Percentiles rank a stretch among this genome's conserved stretches.
These are phyloP conservation scores for Boletus rubropictus DNA, from an alignment of 768 basidiomycete species.

Conservation along the genomic window DNA sequence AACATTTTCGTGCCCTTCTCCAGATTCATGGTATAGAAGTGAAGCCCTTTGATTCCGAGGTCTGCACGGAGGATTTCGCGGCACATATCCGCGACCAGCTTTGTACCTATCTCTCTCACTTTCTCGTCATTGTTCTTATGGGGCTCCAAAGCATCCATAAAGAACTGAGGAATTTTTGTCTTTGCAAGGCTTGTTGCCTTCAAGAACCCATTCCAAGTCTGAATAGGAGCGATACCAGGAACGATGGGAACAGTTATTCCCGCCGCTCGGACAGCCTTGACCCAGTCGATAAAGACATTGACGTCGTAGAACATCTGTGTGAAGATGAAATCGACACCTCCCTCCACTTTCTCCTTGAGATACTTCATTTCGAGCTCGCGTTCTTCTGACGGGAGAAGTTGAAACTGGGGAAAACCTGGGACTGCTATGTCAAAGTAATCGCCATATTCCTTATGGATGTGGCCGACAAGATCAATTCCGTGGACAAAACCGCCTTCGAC, in stretches of 20 bases:
- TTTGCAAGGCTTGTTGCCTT: conserved; percentile 76
- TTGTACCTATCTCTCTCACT: conserved; percentile 89
- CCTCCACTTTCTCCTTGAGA: conserved; percentile 88
- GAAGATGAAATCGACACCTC: conserved; percentile 89
- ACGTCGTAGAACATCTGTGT: conserved; percentile 99
- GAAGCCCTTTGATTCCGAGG: conserved; percentile 81
- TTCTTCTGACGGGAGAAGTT: conserved; percentile 66
- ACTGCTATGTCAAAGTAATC: conserved; percentile 97
- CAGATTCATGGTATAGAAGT: conserved; percentile 97
- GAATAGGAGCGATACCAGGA: conserved; percentile 92
- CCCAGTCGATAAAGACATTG: conserved; percentile 89
- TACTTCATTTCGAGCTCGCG: conserved; percentile 73
- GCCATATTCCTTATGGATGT: conserved; percentile 76
- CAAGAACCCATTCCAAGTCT: conserved; percentile 93
- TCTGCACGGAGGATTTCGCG: conserved; percentile 72
- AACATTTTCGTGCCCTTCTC: conserved; percentile 95
- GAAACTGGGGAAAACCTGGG: conserved; percentile 86
- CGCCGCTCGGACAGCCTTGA: conserved; percentile 69
- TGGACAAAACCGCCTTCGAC: conserved; percentile 87
- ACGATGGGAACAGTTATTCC: conserved; percentile 89
- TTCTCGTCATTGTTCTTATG: conserved; percentile 90
- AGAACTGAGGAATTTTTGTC: conserved; percentile 68
- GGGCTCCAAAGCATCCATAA: conserved; percentile 75
- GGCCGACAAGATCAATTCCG: conserved; percentile 86
- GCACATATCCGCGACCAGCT: conserved; percentile 93